These are phyloP conservation scores for Trichoderma sp. DNA, from an alignment of 2,329 filamentous ascomycete species.

Conservation along the genomic window DNA sequence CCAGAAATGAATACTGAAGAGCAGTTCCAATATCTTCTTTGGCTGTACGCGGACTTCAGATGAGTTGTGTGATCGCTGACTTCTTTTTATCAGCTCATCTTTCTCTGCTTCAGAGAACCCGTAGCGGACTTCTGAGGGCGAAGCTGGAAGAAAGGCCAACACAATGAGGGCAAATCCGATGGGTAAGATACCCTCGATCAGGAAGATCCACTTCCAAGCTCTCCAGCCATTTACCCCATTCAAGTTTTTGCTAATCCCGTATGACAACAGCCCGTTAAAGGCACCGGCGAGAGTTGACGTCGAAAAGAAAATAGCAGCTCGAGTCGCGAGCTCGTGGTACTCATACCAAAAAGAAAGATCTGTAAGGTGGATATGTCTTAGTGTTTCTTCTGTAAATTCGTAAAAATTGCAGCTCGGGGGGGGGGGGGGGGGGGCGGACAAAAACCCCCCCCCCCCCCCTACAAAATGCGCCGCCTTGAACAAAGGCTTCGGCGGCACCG, in stretches of 20 bases:
- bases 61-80: background rate
- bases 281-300: background rate
- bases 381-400: background rate
- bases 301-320: background rate
- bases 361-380: background rate
- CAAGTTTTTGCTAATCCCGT: background rate
- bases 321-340: background rate
- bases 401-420: background rate
- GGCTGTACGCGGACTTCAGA: background rate
- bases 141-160: background rate
- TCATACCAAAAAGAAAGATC: background rate
- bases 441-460: too few species aligned
- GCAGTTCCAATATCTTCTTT: background rate
- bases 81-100: background rate
- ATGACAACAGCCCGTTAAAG: background rate
- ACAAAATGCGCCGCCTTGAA: background rate
- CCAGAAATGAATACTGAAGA: background rate
- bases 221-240: background rate
- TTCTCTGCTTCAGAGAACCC: background rate
- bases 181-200: background rate
- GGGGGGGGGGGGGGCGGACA: too few species aligned
- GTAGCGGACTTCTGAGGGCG: background rate
- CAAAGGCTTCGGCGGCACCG: background rate
- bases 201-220: background rate
- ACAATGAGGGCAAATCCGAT: background rate